Evolutionary conservation across 1,284 basidiomycete species (phyloP), one percentile per base, ranked within the genome.

Genomic region (Laetiporus sulphureus): DNA sequence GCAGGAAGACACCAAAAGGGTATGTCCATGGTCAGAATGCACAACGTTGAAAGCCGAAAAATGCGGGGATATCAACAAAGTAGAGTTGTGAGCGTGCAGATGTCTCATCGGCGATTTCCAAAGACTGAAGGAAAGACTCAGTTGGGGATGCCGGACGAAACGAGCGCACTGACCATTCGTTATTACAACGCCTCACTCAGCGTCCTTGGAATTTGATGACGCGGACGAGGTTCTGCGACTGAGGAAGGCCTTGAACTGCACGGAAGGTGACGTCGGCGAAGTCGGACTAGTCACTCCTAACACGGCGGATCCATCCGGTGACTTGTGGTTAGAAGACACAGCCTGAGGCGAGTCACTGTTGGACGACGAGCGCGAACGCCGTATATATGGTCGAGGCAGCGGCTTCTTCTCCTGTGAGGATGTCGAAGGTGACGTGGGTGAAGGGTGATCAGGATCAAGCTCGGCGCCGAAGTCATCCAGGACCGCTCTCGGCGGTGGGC

Each of bases 401-500:
- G 69, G 68, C 49, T 74, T 77, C 34, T 54, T 58, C 18, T 53
- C 60, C 44, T 56, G 59, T 19, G 51, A 48, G 1, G 54, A 59
- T 19, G 42, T 34, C 15, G 46, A 42, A 19, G 41, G 51, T 16
- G 46, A 53, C 30, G 42, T 45, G 11, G 29, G 54, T n/a, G n/a
- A n/a, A n/a, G n/a, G n/a, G 16, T 40, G 29, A 5, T 53, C 48
- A 12, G 50, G 41, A 10, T 42, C 36, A 15, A 37, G 32, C 10
- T 52, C 22, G 63, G 50, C 49, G 8, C 52, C 74, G 51, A 73
- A 80, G 29, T 79, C 79, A 38, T 83, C 78, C 16, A 73, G 55
- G 32, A 77, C 57, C 2, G 67, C 57, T 1, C 81, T 72, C 3
- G 79, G 80, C 19, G 80, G 74, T 4, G 76, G 76, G 11, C 75